Conservation (phyloP, 1,284 basidiomycete genomes). For the Malassezia obtusa region DNA sequence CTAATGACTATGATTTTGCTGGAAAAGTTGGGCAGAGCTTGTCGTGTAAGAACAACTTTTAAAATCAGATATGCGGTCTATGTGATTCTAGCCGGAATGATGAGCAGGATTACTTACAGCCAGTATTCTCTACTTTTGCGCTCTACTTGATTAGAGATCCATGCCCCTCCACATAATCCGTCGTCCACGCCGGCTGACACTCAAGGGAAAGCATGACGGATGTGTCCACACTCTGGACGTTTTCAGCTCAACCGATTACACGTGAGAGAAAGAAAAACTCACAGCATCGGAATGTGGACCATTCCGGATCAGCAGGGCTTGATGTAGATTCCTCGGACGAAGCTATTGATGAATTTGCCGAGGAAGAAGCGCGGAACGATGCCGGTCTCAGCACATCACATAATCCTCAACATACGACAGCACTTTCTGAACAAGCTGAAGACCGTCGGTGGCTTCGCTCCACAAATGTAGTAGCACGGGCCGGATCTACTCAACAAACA, state of each 20-base stretch:
- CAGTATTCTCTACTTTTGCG: too few relatives aligned
- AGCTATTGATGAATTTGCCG: not conserved
- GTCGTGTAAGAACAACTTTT: too few relatives aligned
- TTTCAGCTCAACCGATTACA: slow-evolving; percentile 11
- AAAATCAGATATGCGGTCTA: too few relatives aligned
- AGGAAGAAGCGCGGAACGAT: not conserved
- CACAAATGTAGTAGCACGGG: slow-evolving; percentile 18
- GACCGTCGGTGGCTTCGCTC: slow-evolving; percentile 15
- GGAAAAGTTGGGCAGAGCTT: too few relatives aligned
- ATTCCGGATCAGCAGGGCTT: not conserved
- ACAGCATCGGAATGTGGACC: not conserved
- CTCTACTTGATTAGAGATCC: too few relatives aligned
- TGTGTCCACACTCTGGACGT: slow-evolving; percentile 10
- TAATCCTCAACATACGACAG: not conserved
- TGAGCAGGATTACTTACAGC: too few relatives aligned
- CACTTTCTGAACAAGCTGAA: slow-evolving; percentile 7
- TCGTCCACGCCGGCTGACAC: too few relatives aligned
- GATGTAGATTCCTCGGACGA: slow-evolving; percentile 9
- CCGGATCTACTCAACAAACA: slow-evolving; percentile 14
- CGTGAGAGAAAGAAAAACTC: slow-evolving; percentile 1
- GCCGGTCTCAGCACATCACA: too few relatives aligned
- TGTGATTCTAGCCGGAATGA: too few relatives aligned
- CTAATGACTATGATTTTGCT: too few relatives aligned
- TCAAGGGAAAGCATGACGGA: not conserved
- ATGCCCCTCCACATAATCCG: too few relatives aligned